Percentiles rank a stretch among this genome's conserved stretches.
Conservation (phyloP, 176 grass and related monocot species). For the Carex pumila region DNA sequence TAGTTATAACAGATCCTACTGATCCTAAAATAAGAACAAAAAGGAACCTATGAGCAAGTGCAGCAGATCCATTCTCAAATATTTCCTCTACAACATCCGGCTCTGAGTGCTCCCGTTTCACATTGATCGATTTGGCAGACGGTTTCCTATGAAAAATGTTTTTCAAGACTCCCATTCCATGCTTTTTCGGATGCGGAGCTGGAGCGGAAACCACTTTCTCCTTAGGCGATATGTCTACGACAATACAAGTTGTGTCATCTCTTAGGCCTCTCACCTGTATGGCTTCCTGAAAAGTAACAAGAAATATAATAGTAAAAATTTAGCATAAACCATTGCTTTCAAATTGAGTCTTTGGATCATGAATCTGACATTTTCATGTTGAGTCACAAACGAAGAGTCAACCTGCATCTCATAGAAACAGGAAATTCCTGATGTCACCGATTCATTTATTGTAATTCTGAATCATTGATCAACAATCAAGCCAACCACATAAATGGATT, state of each 20-base stretch:
- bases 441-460: neutral
- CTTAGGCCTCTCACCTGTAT: conserved; percentile 59
- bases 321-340: neutral
- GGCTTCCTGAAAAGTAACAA: conserved; percentile 55
- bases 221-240: conserved; percentile 73
- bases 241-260: conserved; percentile 98
- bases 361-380: neutral
- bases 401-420: neutral
- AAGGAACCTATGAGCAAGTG: conserved; percentile 53
- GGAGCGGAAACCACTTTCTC: conserved; percentile 43
- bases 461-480: neutral
- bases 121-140: conserved; percentile 25
- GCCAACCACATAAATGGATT: neutral
- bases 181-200: conserved; percentile 42
- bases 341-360: neutral
- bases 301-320: conserved; percentile 12
- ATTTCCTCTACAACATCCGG: conserved; percentile 92
- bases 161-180: conserved; percentile 56
- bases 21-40: neutral
- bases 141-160: conserved; percentile 67
- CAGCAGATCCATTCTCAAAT: conserved; percentile 85
- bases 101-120: conserved; percentile 46
- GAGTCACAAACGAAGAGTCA: neutral
- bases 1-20: neutral
- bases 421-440: neutral